Evolutionary conservation across 2,329 filamentous ascomycete species (phyloP).

Genomic region (Beauveria australis): DNA sequence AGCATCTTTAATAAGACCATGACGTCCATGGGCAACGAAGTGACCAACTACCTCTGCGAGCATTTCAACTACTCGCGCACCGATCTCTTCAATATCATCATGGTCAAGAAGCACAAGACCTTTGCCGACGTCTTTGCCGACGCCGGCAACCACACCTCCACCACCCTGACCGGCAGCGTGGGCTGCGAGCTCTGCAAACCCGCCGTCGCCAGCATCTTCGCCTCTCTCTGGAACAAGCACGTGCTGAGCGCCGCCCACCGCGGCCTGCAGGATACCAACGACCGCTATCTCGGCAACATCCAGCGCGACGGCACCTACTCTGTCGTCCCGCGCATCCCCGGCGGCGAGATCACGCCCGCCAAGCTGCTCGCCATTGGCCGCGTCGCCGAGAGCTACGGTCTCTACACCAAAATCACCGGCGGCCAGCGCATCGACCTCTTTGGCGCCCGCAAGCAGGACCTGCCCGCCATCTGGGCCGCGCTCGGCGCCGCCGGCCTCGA

Average conservation of each 20-base stretch:
- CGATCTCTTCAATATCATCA: conserved; percentile 85
- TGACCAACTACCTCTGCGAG: conserved; percentile 77
- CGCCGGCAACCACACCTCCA: conserved; percentile 54
- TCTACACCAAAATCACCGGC: conserved; percentile 90
- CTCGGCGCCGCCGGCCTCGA: conserved; percentile 82
- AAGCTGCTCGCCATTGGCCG: conserved; percentile 76
- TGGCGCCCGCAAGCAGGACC: conserved; percentile 78
- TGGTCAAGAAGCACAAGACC: conserved; percentile 67
- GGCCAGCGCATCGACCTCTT: conserved; percentile 92
- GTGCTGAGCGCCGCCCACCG: conserved; percentile 63
- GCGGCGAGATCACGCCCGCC: conserved; percentile 80
- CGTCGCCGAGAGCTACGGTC: conserved; percentile 72
- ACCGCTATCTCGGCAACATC: conserved; percentile 80
- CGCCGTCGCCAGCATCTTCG: conserved; percentile 68
- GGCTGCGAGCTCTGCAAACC: conserved; percentile 88
- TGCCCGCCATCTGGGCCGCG: conserved; percentile 72
- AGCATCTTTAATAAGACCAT: conserved; percentile 88
- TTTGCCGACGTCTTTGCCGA: conserved; percentile 71
- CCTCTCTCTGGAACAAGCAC: conserved; percentile 76
- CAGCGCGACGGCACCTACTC: conserved; percentile 88
- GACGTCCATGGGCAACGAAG: conserved; percentile 75
- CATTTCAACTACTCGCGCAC: conserved; percentile 79
- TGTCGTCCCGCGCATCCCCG: conserved; percentile 74
- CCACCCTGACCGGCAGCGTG: conserved; percentile 34
- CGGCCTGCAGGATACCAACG: conserved; percentile 84